Evolutionary conservation across 2,329 filamentous ascomycete species (phyloP).

Genomic region (Epichloe amarillans): DNA sequence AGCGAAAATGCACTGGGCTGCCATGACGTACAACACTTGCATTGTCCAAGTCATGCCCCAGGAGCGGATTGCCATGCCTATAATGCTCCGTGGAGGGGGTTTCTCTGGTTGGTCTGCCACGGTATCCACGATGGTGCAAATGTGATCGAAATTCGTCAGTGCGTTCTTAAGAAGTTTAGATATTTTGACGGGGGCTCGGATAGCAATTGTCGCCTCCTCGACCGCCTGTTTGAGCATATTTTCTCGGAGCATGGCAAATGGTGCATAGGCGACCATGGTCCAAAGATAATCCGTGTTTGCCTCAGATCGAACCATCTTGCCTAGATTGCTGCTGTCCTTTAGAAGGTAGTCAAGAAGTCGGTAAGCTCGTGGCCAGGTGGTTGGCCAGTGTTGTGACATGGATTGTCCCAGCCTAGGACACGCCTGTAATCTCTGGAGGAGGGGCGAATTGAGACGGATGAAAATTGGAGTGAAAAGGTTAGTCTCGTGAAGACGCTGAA

Average conservation of each 20-base stretch:
- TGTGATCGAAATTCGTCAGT: constrained; percentile 7
- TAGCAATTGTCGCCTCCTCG: constrained; percentile 5
- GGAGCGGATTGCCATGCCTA: constrained; percentile 10
- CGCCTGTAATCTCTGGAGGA: neutral
- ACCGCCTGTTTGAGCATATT: constrained; percentile 4
- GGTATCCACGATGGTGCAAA: neutral
- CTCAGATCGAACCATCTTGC: constrained; percentile 5
- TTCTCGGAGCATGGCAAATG: constrained; percentile 6
- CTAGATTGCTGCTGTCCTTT: neutral
- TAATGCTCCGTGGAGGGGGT: constrained; percentile 1
- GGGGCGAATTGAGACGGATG: constrained; percentile 5
- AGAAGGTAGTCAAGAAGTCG: constrained; percentile 2
- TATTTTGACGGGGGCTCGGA: constrained; percentile 5
- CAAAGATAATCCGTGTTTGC: constrained; percentile 5
- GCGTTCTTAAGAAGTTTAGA: constrained; percentile 5
- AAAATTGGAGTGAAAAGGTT: constrained; percentile 7
- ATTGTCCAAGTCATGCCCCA: constrained; percentile 9
- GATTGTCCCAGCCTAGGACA: no score
- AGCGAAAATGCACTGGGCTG: neutral
- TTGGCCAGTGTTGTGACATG: constrained; percentile 3
- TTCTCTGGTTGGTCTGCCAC: neutral
- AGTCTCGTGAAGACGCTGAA: constrained; percentile 4
- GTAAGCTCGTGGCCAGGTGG: constrained; percentile 5
- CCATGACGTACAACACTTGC: constrained; percentile 7
- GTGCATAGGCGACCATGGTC: constrained; percentile 8